Evolutionary conservation across 352 stramenopile species (phyloP).

Genomic region (Stramenopiles sp.): DNA sequence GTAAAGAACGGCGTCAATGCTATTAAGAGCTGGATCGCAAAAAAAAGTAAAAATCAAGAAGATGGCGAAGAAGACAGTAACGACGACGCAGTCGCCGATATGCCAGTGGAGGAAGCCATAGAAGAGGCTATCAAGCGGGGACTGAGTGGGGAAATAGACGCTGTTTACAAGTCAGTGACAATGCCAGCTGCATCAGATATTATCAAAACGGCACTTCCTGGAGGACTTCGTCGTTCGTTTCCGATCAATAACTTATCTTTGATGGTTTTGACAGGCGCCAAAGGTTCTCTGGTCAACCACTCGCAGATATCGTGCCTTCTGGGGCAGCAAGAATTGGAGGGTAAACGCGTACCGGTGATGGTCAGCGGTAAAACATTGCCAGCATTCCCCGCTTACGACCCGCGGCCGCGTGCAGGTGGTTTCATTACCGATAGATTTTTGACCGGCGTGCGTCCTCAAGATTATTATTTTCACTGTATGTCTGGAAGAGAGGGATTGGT

Average conservation of each 20-base stretch:
- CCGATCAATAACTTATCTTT: slow-evolving; percentile 95
- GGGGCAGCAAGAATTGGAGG: slow-evolving; percentile 96
- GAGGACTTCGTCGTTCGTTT: slow-evolving; percentile 89
- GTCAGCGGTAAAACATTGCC: slow-evolving; percentile 90
- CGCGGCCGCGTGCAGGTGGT: slow-evolving; percentile 83
- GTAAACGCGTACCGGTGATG: slow-evolving; percentile 89
- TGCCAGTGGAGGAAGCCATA: slow-evolving; percentile 16
- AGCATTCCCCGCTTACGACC: slow-evolving; percentile 92
- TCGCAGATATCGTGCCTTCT: slow-evolving; percentile 94
- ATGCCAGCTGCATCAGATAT: slow-evolving; percentile 66
- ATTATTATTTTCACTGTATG: slow-evolving; percentile 99
- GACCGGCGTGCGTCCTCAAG: slow-evolving; percentile 81
- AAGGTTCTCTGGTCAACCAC: slow-evolving; percentile 99
- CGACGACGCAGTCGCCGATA: slow-evolving; percentile 44
- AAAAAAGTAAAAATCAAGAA: background rate
- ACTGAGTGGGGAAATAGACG: background rate
- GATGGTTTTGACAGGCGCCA: slow-evolving; percentile 97
- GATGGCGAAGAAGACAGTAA: slow-evolving; percentile 32
- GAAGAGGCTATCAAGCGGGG: slow-evolving; percentile 8
- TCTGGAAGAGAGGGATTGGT: slow-evolving; percentile 92
- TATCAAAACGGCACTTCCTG: slow-evolving; percentile 95
- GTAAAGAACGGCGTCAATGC: background rate
- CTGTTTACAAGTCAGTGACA: background rate
- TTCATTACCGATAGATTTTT: slow-evolving; percentile 99
- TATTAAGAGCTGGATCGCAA: background rate